These are phyloP conservation scores for Rosa chinensis DNA, from an alignment of 306 rosid genomes.

Conservation along the genomic window DNA sequence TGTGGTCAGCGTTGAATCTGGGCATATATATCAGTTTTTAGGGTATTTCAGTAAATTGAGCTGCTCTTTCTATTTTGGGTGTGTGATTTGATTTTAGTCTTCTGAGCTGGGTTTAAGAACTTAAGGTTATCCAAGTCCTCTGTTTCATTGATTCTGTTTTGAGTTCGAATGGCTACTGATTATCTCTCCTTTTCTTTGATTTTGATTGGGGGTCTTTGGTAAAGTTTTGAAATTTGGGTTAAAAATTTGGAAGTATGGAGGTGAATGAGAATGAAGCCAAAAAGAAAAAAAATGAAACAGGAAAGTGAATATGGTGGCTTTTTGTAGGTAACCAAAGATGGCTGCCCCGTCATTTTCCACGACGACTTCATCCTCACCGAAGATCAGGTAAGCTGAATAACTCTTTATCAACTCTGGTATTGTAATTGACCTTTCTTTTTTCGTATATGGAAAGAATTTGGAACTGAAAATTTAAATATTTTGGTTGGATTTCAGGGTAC, in stretches of 20 bases:
- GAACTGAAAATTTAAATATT: neutral
- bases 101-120: neutral
- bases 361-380: conserved; percentile 48
- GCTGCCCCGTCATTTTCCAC: conserved; percentile 55
- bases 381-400: conserved; percentile 26
- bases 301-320: conserved; percentile 35
- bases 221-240: conserved; percentile 4
- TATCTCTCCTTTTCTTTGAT: conserved; percentile 11
- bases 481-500: conserved; percentile 32
- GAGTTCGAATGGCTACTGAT: conserved; percentile 20
- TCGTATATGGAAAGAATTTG: neutral
- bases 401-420: neutral
- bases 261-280: conserved; percentile 14
- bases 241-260: conserved; percentile 11
- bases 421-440: neutral
- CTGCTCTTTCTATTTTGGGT: neutral
- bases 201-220: neutral
- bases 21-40: neutral
- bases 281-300: conserved; percentile 4
- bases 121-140: neutral
- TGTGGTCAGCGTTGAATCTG: neutral
- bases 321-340: conserved; percentile 63
- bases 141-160: neutral
- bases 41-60: conserved; percentile 21
- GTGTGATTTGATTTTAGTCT: neutral